Base-by-base conservation (phyloP, 2,329 filamentous ascomycete species). In the Fusarium pseudograminearum region DNA sequence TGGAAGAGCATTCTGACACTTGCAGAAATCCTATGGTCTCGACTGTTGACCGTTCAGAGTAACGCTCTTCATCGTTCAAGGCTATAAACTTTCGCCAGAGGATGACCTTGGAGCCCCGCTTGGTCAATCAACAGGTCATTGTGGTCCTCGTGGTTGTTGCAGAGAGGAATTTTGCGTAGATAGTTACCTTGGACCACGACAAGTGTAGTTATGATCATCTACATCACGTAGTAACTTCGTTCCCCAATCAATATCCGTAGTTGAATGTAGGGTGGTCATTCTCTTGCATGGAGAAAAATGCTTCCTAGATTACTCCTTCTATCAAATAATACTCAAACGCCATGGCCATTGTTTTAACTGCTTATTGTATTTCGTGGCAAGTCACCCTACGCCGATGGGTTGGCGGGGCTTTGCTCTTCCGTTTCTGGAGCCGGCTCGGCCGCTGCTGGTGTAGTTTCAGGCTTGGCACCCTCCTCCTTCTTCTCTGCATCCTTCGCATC, bases 271-370 rank as follows among this genome's bases (percentile, higher is more conserved):
- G 36, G 50, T 61, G 22, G 16, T 61, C 34, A 52, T 65, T 31
- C 40, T 38, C 16, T 59, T 30, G 18, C 38, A 44, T 11, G 57
- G 33, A 47, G 45, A 48, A 55, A 46, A 51, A 41, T 38, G 34
- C 22, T 58, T 50, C 57, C 54, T 57, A 47, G 28, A 34, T 22
- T 57, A 58, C 38, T 47, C 57, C 48, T 42, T 70, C 64, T 65
- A 67, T 41, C 48, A 68, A 68, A 56, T 46, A 36, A 67, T 38
- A 57, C 42, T 64, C 30, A 51, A 52, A 70, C 67, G 62, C 62
- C 67, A 55, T 67, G 53, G 30, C 50, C 56, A 55, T 69, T 40
- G 38, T 69, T 70, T 70, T 38, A 71, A 56, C 51, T 59, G 40
- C 38, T 66, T 54, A 16, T 67, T 62, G 53, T 69, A 44, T 48